These are phyloP conservation scores for Globisporangium lucens DNA, from an alignment of 352 stramenopile species.

Conservation along the genomic window DNA sequence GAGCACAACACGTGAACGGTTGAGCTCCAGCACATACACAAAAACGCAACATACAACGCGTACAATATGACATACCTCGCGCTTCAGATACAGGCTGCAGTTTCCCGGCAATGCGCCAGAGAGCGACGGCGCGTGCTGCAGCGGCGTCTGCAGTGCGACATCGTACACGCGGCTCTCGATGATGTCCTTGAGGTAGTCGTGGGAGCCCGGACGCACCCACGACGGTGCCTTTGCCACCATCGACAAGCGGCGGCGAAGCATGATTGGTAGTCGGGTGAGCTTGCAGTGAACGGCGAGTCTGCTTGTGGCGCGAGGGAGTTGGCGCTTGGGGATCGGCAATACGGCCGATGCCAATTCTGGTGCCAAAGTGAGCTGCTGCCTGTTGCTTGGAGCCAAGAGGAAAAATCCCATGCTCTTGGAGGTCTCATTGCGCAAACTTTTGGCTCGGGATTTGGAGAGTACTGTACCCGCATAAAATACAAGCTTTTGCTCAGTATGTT, in stretches of 20 bases:
- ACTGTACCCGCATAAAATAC: not conserved
- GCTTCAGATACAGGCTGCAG: conserved; percentile 88
- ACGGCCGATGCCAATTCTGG: not conserved
- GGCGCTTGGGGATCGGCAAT: not conserved
- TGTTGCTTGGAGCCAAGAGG: conserved; percentile 10
- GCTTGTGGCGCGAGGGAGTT: not conserved
- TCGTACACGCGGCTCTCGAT: conserved; percentile 86
- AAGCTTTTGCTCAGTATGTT: not conserved
- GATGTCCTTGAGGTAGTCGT: conserved; percentile 76
- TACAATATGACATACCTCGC: conserved; percentile 62
- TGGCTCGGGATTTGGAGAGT: not conserved
- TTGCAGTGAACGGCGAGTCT: not conserved
- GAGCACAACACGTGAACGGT: not conserved
- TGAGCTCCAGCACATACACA: not conserved
- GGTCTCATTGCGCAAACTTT: conserved; percentile 12
- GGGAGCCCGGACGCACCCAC: conserved; percentile 65
- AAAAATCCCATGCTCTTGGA: conserved; percentile 7
- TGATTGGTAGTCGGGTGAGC: conserved; percentile 5
- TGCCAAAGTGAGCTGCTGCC: not conserved
- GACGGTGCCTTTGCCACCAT: conserved; percentile 28
- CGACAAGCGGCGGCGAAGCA: conserved; percentile 39
- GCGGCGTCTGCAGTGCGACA: conserved; percentile 70
- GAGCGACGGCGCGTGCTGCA: conserved; percentile 55
- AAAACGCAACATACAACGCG: not conserved
- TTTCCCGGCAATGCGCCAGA: conserved; percentile 48